Evolutionary conservation across 768 basidiomycete genomes (phyloP).

Genomic region (Tricholoma hemisulphureum): DNA sequence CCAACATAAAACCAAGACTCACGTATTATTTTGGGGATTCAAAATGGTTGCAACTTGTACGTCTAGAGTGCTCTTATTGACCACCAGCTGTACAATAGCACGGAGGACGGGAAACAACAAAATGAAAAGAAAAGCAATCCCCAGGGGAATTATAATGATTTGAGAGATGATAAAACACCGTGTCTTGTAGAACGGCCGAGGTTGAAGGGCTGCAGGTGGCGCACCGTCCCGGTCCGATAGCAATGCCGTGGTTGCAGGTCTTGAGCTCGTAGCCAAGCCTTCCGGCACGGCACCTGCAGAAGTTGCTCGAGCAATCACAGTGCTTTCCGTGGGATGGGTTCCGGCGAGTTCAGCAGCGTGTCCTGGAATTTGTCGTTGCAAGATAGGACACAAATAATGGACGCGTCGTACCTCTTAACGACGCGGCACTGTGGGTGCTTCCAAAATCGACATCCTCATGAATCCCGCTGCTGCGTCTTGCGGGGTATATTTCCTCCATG

Average conservation of each 20-base stretch:
- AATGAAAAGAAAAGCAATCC: conserved; percentile 65
- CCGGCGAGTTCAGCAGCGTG: conserved; percentile 35
- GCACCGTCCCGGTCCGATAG: conserved; percentile 17
- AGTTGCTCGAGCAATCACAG: conserved; percentile 23
- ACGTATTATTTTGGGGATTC: conserved; percentile 57
- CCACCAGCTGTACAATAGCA: conserved; percentile 64
- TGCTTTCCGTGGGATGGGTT: conserved; percentile 22
- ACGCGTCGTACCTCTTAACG: conserved; percentile 31
- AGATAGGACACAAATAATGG: not conserved
- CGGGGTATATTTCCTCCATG: conserved; percentile 36
- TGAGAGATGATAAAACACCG: conserved; percentile 63
- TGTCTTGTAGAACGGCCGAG: conserved; percentile 55
- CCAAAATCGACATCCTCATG: conserved; percentile 27
- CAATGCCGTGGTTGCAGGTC: conserved; percentile 13
- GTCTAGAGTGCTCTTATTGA: conserved; percentile 54
- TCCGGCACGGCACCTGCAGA: conserved; percentile 18
- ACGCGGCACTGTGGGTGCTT: conserved; percentile 30
- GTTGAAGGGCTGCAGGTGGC: conserved; percentile 15
- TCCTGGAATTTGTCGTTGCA: conserved; percentile 19
- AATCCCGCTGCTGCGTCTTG: conserved; percentile 35
- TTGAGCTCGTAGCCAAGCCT: conserved; percentile 9
- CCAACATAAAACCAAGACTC: conserved; percentile 20
- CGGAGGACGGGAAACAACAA: conserved; percentile 65
- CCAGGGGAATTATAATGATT: conserved; percentile 48
- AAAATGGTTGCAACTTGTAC: conserved; percentile 52